Evolutionary conservation across 164 flowering plant genomes (phyloP), one percentile per base, ranked within the genome.

Genomic region (Piper betle): DNA sequence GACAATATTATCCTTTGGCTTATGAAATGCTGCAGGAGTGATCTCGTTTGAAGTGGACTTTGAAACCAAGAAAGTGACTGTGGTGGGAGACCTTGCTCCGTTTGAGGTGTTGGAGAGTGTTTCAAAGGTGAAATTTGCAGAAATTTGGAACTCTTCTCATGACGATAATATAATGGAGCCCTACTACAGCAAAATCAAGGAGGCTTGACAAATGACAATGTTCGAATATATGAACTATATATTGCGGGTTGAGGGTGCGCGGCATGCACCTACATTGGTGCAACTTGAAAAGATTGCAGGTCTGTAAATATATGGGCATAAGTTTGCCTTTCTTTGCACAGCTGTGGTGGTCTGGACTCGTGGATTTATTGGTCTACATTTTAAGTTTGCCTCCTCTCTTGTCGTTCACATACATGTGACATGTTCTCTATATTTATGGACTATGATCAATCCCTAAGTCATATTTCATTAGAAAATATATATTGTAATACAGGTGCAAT

Each of bases 21-120:
- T 43, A 62, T 42, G 10, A 19, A 17, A 39, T 2, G 17, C 4
- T 37, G 39, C 81, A 93, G 98, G 98, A 71, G 98, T 93, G 69
- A 84, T 81, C 48, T 87, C 90, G 3, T 84, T 80, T 70, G 70
- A 83, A 74, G 82, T 90, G 60, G 96, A 93, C 71, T 58, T 93
- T 78, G 96, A 90, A 65, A 86, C 69, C 75, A 87, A 84, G 78
- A 87, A 76, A 84, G 98, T 92, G 60, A 81, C 83, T 9, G 86
- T 92, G 15, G 80, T 74, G 7, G 98, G 98, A 37, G 86, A 93
- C 72, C 72, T 93, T 66, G 61, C 77, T 43, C 98, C 98, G 33
- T 78, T 74, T 58, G 88, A 89, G 72, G 97, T 93, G 67, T 70
- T 93, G 73, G 84, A 82, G 72, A 89, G 97, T 73, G 83, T 89